Evolutionary conservation across 345 rosid species (phyloP).

Genomic region (Triadica sebifera): DNA sequence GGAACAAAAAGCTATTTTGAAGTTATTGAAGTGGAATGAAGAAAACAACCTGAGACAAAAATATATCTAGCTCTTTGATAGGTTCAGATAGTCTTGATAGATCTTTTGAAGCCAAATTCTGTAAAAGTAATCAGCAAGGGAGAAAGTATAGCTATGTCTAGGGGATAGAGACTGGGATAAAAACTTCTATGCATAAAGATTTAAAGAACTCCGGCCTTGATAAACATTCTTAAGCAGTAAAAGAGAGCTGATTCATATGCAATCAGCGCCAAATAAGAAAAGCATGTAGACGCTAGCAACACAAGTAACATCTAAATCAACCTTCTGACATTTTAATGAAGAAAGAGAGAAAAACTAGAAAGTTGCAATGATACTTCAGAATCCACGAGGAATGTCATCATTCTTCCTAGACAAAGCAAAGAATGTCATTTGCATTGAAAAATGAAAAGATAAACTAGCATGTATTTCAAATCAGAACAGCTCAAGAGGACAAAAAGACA

Average conservation of each 20-base stretch:
- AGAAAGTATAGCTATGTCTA: constrained; percentile 5
- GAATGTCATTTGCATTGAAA: constrained; percentile 1
- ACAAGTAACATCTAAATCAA: not conserved
- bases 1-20: constrained; percentile 5
- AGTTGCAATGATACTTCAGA: not conserved
- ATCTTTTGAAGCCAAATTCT: constrained; percentile 83
- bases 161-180: not conserved
- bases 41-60: constrained; percentile 69
- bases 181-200: not conserved
- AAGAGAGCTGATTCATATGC: not conserved
- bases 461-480: not conserved
- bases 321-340: not conserved
- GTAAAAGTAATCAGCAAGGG: constrained; percentile 25
- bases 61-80: constrained; percentile 77
- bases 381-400: not conserved
- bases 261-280: not conserved
- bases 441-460: not conserved
- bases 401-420: not conserved
- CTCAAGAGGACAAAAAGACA: not conserved
- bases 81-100: constrained; percentile 77
- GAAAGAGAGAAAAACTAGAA: not conserved
- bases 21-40: constrained; percentile 18
- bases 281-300: not conserved
- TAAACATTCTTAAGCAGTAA: not conserved
- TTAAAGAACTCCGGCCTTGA: not conserved